Evolutionary conservation across 2,329 filamentous ascomycete species (phyloP).

Genomic region (Onygena corvina): DNA sequence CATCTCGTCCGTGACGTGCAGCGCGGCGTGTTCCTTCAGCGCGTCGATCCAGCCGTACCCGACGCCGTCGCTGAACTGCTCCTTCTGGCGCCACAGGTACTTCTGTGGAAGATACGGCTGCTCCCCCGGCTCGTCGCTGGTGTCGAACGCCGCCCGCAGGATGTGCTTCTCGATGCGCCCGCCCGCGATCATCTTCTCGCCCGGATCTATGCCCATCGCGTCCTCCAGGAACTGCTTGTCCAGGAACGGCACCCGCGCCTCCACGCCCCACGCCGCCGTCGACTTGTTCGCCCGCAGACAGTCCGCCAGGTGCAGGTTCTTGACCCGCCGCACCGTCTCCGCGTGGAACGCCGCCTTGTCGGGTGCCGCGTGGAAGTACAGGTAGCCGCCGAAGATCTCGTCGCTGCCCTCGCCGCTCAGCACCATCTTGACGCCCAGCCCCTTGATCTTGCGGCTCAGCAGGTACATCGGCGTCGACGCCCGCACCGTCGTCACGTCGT

Average conservation of each 20-base stretch:
- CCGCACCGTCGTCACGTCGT: slow-evolving; percentile 96
- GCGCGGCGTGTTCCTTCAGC: slow-evolving; percentile 85
- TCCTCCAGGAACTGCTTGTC: slow-evolving; percentile 94
- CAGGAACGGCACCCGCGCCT: slow-evolving; percentile 93
- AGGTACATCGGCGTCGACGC: slow-evolving; percentile 98
- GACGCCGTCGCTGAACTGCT: slow-evolving; percentile 97
- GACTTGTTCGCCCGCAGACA: slow-evolving; percentile 98
- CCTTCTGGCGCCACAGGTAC: slow-evolving; percentile 97
- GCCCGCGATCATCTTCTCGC: slow-evolving; percentile 90
- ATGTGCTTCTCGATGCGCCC: slow-evolving; percentile 95
- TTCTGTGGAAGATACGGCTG: slow-evolving; percentile 86
- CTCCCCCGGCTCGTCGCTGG: slow-evolving; percentile 65
- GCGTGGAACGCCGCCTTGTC: slow-evolving; percentile 86
- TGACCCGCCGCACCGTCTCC: slow-evolving; percentile 85
- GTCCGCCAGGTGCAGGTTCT: slow-evolving; percentile 93
- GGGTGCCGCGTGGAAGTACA: slow-evolving; percentile 95
- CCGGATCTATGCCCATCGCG: slow-evolving; percentile 84
- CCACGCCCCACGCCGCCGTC: slow-evolving; percentile 92
- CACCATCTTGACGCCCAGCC: slow-evolving; percentile 99
- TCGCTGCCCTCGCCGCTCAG: slow-evolving; percentile 92
- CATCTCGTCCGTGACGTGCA: slow-evolving; percentile 88
- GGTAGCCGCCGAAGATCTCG: slow-evolving; percentile 95
- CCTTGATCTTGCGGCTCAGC: slow-evolving; percentile 96
- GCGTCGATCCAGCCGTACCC: slow-evolving; percentile 98
- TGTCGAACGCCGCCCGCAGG: slow-evolving; percentile 94